phyloP scores from a whole-genome alignment of 176 grass and related monocot species.

The Panicum miliaceum region DNA sequence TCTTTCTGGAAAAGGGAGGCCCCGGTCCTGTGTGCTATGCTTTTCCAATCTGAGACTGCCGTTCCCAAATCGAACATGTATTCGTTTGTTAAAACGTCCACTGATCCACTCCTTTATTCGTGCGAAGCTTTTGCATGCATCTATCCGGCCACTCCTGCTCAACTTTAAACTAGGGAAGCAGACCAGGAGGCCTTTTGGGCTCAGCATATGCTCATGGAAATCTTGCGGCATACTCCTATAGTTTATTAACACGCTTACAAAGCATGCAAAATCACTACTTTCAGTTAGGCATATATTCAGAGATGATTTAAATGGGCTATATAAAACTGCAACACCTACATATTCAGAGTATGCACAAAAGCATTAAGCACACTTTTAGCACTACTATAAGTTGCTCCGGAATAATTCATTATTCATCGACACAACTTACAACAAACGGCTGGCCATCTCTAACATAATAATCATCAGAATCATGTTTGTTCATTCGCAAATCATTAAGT shows the following conservation, averaged over 20 bases:
- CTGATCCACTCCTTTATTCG: not conserved
- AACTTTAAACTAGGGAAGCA: not conserved
- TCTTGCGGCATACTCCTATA: not conserved
- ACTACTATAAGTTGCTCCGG: constrained; percentile 30
- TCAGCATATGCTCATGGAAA: not conserved
- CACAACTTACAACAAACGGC: not conserved
- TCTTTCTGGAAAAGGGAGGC: constrained; percentile 26
- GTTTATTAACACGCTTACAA: not conserved
- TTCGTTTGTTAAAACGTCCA: not conserved
- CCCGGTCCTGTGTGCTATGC: not conserved
- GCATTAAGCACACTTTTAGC: not conserved
- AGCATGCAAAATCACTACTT: not conserved
- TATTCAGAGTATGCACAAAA: not conserved
- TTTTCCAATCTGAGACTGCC: constrained; percentile 15
- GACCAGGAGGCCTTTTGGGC: not conserved
- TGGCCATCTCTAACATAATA: not conserved
- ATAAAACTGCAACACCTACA: constrained; percentile 2
- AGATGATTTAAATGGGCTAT: constrained; percentile 8
- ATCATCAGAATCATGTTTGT: constrained; percentile 15
- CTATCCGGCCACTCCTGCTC: not conserved
- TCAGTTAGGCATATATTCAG: constrained; percentile 41
- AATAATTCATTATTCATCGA: constrained; percentile 32
- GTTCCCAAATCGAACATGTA: constrained; percentile 28
- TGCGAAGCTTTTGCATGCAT: not conserved
- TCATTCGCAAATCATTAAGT: not conserved